These are phyloP conservation scores for Linanthus parryae DNA, from an alignment of 148 eudicot species.

Conservation along the genomic window DNA sequence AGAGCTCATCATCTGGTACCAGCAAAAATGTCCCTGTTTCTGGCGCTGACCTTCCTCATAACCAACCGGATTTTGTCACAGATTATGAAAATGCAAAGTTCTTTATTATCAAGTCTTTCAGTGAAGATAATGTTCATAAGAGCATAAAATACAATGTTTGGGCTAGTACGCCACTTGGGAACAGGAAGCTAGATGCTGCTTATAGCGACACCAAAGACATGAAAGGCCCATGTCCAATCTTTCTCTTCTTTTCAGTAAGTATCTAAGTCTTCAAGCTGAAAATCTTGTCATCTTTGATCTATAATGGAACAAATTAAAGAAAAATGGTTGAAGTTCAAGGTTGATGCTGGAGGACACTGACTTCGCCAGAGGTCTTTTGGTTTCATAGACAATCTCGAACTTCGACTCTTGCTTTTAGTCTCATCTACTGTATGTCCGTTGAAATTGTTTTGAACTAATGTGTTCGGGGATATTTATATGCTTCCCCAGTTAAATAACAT, in stretches of 20 bases:
- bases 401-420: too few species aligned
- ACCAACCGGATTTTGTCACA: conserved; percentile 62
- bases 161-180: conserved; percentile 97
- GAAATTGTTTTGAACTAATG: too few species aligned
- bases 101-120: conserved; percentile 91
- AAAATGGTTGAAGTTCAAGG: too few species aligned
- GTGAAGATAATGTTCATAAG: conserved; percentile 95
- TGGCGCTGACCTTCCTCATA: conserved; percentile 36
- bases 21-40: conserved; percentile 47
- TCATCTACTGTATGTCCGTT: too few species aligned
- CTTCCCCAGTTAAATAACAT: too few species aligned
- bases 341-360: too few species aligned
- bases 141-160: conserved; percentile 87
- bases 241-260: conserved; percentile 90
- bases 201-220: conserved; percentile 68
- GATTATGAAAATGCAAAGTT: conserved; percentile 80
- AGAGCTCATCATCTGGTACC: conserved; percentile 23
- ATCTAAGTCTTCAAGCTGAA: conserved; percentile 13
- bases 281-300: too few species aligned
- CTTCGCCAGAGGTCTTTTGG: too few species aligned
- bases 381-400: too few species aligned
- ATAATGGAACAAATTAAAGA: neutral
- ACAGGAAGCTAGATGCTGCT: conserved; percentile 87
- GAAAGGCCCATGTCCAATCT: conserved; percentile 60
- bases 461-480: too few species aligned